Conservation (phyloP, 257 asterid species). For the Gardenia jasminoides region DNA sequence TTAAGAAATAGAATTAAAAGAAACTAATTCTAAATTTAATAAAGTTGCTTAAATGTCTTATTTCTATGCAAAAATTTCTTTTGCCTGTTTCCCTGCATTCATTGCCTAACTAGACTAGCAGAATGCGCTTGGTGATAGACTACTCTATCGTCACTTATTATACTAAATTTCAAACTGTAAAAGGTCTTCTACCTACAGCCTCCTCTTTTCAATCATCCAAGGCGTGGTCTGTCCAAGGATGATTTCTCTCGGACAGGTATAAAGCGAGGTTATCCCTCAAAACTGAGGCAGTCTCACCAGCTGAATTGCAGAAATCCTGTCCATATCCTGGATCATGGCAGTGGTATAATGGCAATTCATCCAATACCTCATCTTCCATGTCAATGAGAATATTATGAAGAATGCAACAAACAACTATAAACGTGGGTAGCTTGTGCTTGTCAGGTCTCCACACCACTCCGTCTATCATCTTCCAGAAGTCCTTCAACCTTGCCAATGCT, state of each 20-base stretch:
- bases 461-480: conserved; percentile 70
- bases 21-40: too few species aligned
- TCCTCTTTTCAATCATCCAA: background rate
- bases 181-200: background rate
- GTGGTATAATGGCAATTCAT: conserved; percentile 31
- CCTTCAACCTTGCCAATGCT: conserved; percentile 70
- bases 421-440: conserved; percentile 80
- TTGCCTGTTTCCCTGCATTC: conserved; percentile 1
- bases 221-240: conserved; percentile 2
- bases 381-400: conserved; percentile 83
- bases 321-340: conserved; percentile 61
- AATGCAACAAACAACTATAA: conserved; percentile 78
- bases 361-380: conserved; percentile 55
- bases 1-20: background rate
- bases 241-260: conserved; percentile 40
- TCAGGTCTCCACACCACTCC: conserved; percentile 93
- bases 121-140: background rate
- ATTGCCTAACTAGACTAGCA: conserved; percentile 9
- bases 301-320: conserved; percentile 50
- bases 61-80: background rate
- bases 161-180: background rate
- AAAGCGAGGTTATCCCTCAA: conserved; percentile 52
- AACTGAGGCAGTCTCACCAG: conserved; percentile 38
- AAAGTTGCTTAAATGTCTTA: conserved; percentile 3
- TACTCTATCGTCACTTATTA: background rate